A percentile compares a stretch with the other conserved stretches of the same genome.
Evolutionary conservation across 345 rosid genomes (phyloP).

Genomic region (Populus deltoides): DNA sequence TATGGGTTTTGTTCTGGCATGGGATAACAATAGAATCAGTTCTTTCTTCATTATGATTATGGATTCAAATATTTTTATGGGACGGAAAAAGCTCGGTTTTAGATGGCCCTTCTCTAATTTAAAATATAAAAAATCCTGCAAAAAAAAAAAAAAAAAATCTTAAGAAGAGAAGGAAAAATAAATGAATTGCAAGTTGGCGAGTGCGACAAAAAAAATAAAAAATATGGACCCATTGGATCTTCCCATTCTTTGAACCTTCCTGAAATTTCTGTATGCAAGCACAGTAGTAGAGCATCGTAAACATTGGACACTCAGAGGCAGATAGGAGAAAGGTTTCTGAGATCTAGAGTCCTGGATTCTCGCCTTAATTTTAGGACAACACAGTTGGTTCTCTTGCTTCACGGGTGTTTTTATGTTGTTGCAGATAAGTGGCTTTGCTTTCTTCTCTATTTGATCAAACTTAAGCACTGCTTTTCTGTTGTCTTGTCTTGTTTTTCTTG

Average conservation of each 20-base stretch:
- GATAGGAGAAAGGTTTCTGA: neutral
- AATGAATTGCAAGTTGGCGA: neutral
- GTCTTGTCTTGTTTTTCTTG: neutral
- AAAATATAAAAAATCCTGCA: too few relatives aligned
- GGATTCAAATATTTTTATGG: too few relatives aligned
- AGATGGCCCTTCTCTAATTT: too few relatives aligned
- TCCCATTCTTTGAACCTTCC: neutral
- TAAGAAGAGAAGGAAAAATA: too few relatives aligned
- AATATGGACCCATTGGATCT: neutral
- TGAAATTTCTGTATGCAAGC: neutral
- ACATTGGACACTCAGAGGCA: neutral
- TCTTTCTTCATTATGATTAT: too few relatives aligned
- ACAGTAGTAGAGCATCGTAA: neutral
- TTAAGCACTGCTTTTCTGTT: neutral
- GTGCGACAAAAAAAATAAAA: neutral
- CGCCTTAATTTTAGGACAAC: slow-evolving; percentile 1
- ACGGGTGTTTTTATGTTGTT: neutral
- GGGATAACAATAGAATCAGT: too few relatives aligned
- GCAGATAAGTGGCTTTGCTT: slow-evolving; percentile 17
- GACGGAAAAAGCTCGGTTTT: too few relatives aligned
- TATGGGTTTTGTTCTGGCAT: too few relatives aligned
- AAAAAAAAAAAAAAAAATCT: too few relatives aligned
- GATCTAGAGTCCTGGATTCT: slow-evolving; percentile 6
- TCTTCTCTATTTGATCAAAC: neutral
- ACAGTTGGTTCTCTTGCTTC: neutral